Percentiles rank a stretch among this genome's conserved stretches.
phyloP scores from a whole-genome alignment of 805 yeast genomes.

The Metschnikowia aberdeeniae region DNA sequence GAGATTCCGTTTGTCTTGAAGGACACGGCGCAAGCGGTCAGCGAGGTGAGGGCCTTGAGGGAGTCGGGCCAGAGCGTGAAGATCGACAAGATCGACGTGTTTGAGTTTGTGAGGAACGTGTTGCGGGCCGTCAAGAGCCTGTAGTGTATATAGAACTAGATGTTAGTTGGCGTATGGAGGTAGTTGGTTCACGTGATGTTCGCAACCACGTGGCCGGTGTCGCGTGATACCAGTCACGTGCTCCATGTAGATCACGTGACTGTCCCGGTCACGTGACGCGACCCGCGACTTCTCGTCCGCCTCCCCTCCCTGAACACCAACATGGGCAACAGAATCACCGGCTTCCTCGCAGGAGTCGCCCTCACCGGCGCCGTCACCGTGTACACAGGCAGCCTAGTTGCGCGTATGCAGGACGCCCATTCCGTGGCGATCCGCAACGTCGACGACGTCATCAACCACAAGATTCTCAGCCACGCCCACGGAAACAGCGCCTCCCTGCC shows the following conservation, averaged over 20 bases:
- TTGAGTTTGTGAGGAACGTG: slow-evolving; percentile 36
- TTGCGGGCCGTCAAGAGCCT: slow-evolving; percentile 17
- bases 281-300: neutral
- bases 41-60: slow-evolving; percentile 48
- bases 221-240: too few species aligned
- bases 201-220: too few species aligned
- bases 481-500: slow-evolving; percentile 42
- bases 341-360: slow-evolving; percentile 51
- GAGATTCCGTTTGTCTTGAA: slow-evolving; percentile 39
- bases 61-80: slow-evolving; percentile 26
- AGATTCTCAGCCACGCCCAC: slow-evolving; percentile 48
- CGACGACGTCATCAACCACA: slow-evolving; percentile 46
- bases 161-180: too few species aligned
- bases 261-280: too few species aligned
- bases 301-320: neutral
- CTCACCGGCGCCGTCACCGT: slow-evolving; percentile 60
- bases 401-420: slow-evolving; percentile 43
- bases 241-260: too few species aligned
- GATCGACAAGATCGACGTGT: slow-evolving; percentile 38
- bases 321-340: slow-evolving; percentile 43
- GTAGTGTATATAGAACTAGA: slow-evolving; percentile 1
- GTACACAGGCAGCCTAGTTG: slow-evolving; percentile 55
- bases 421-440: slow-evolving; percentile 47
- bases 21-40: slow-evolving; percentile 37
- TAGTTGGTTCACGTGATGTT: too few species aligned